These are phyloP conservation scores for Annulohypoxylon moriforme DNA, from an alignment of 495 filamentous ascomycete species.

Conservation along the genomic window DNA sequence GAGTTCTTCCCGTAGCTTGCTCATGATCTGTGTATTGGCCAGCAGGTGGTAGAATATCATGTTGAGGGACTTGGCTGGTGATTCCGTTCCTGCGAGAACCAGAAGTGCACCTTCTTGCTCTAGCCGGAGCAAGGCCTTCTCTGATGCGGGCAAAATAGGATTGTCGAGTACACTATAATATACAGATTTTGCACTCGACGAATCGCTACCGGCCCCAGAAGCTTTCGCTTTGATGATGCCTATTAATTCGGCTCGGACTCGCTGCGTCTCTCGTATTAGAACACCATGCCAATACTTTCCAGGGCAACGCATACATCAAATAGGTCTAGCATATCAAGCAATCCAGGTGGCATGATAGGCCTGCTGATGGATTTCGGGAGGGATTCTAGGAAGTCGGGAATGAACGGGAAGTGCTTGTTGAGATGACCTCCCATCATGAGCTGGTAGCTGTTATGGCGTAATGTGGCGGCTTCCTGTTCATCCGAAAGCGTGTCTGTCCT, in stretches of 20 bases:
- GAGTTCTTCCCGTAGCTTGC: slow-evolving; percentile 33
- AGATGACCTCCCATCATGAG: slow-evolving; percentile 53
- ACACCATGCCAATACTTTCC: slow-evolving; percentile 35
- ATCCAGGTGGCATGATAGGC: slow-evolving; percentile 54
- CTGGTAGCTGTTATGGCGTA: slow-evolving; percentile 51
- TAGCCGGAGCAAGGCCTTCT: slow-evolving; percentile 53
- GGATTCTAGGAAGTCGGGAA: slow-evolving; percentile 53
- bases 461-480: slow-evolving; percentile 48
- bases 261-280: slow-evolving; percentile 44
- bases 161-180: slow-evolving; percentile 52
- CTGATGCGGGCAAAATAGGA: slow-evolving; percentile 46
- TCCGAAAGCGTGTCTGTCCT: slow-evolving; percentile 50
- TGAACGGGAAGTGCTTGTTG: slow-evolving; percentile 57
- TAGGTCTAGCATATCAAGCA: slow-evolving; percentile 53
- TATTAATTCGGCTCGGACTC: slow-evolving; percentile 51
- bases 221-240: slow-evolving; percentile 50
- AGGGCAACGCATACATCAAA: slow-evolving; percentile 50
- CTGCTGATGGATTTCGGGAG: slow-evolving; percentile 53
- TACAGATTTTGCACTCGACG: slow-evolving; percentile 48
- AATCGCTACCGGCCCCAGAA: slow-evolving; percentile 40
- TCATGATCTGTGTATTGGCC: slow-evolving; percentile 35
- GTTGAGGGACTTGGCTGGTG: slow-evolving; percentile 46
- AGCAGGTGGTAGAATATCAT: slow-evolving; percentile 40
- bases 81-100: slow-evolving; percentile 53
- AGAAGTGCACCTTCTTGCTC: slow-evolving; percentile 55